These are phyloP conservation scores for Hibiscus tridactylites DNA, from an alignment of 345 rosid species.

Conservation along the genomic window DNA sequence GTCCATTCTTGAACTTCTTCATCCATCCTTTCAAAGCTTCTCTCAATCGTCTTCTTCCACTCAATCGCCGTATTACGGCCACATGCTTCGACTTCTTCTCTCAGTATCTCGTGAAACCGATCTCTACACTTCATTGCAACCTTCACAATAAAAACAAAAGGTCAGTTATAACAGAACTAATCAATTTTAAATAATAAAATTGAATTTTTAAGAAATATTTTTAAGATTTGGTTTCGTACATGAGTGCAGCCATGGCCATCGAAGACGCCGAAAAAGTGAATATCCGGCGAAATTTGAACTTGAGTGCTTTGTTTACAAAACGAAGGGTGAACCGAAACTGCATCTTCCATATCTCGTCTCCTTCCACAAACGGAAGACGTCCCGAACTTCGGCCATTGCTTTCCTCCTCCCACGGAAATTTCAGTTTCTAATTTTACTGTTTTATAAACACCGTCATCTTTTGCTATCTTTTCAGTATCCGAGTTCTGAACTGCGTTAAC, in stretches of 20 bases:
- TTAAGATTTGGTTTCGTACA: constrained; percentile 21
- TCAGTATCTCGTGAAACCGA: constrained; percentile 53
- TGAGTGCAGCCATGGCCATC: constrained; percentile 99
- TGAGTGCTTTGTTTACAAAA: constrained; percentile 17
- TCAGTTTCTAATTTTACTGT: constrained; percentile 9
- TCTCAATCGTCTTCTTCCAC: constrained; percentile 44
- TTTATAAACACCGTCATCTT: neutral
- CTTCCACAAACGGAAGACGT: constrained; percentile 86
- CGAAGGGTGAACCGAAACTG: constrained; percentile 51
- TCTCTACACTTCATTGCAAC: constrained; percentile 58
- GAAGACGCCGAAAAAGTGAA: constrained; percentile 69
- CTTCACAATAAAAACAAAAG: constrained; percentile 10
- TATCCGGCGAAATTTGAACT: constrained; percentile 1
- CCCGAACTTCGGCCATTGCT: constrained; percentile 44
- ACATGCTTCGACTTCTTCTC: constrained; percentile 30
- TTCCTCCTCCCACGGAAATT: neutral
- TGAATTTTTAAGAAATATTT: neutral
- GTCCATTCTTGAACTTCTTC: constrained; percentile 32
- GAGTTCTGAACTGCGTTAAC: constrained; percentile 16
- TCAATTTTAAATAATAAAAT: neutral
- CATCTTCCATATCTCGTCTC: constrained; percentile 94
- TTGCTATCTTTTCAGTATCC: neutral
- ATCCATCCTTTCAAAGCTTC: constrained; percentile 49
- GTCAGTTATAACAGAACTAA: neutral
- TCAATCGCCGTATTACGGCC: constrained; percentile 17